phyloP scores from a whole-genome alignment of 148 eudicot genomes.

The Cornus florida region DNA sequence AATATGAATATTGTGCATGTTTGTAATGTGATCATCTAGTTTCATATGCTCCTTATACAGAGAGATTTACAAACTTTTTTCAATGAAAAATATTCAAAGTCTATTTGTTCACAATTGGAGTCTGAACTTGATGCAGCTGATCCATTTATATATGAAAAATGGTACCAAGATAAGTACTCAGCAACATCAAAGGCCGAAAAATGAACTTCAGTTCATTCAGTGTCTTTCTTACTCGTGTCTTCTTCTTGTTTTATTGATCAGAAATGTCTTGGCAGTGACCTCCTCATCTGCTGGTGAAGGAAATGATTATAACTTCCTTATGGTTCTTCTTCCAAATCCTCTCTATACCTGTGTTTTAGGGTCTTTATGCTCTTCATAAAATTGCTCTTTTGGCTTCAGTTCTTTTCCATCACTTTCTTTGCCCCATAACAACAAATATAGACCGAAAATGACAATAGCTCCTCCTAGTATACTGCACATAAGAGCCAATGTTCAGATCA shows the following conservation, averaged over 20 bases:
- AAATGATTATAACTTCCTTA: background rate
- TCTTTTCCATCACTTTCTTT: conserved; percentile 45
- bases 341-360: conserved; percentile 14
- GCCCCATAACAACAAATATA: conserved; percentile 71
- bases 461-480: conserved; percentile 62
- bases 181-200: background rate
- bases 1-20: too few relatives aligned
- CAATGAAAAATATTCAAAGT: too few relatives aligned
- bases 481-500: background rate
- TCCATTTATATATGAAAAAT: background rate
- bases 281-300: background rate
- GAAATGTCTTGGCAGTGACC: background rate
- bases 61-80: too few relatives aligned
- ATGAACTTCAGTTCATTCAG: background rate
- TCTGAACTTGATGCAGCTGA: background rate
- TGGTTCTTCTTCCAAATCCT: conserved; percentile 17
- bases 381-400: conserved; percentile 24
- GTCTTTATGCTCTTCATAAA: conserved; percentile 23
- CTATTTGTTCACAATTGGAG: background rate
- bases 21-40: too few relatives aligned
- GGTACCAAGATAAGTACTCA: background rate
- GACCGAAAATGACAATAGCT: conserved; percentile 47
- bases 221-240: background rate
- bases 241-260: background rate
- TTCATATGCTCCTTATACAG: too few relatives aligned